A percentile compares a stretch with the other conserved stretches of the same genome.
Evolutionary conservation across 2,329 filamentous ascomycete genomes (phyloP).

Genomic region (Metarhizium humberi): DNA sequence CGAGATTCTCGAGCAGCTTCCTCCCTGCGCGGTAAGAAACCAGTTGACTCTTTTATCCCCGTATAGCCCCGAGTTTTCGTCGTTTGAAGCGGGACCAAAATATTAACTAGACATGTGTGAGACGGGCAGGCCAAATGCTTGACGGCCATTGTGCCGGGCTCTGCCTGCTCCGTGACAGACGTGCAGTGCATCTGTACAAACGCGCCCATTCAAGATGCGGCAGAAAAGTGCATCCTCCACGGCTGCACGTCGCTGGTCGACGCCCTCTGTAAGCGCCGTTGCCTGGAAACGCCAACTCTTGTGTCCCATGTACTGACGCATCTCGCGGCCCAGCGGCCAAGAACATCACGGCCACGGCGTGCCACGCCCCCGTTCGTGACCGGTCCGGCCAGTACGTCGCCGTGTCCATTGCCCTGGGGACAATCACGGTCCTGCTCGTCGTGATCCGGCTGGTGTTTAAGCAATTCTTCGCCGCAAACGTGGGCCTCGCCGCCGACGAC

Average conservation of each 20-base stretch:
- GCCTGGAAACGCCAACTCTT: neutral
- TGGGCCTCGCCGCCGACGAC: neutral
- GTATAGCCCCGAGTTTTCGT: too few relatives aligned
- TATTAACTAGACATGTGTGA: neutral
- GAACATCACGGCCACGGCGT: neutral
- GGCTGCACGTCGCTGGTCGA: neutral
- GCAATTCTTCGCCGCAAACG: neutral
- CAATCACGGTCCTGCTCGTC: neutral
- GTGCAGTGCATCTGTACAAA: neutral
- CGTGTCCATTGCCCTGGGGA: neutral
- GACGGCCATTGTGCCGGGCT: neutral
- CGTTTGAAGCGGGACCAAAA: too few relatives aligned
- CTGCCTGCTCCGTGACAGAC: neutral
- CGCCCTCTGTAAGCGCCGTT: neutral
- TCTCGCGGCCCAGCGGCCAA: neutral
- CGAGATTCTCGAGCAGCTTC: neutral
- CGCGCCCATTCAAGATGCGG: neutral
- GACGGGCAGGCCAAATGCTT: neutral
- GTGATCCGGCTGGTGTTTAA: neutral
- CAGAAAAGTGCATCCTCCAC: neutral
- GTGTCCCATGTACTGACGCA: neutral
- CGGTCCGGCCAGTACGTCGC: slow-evolving; percentile 1
- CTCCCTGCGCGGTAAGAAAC: neutral
- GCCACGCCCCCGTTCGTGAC: neutral
- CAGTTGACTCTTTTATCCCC: too few relatives aligned